Percentiles rank a stretch among this genome's conserved stretches.
Conservation (phyloP, 139 green algal species). For the Micromonas commoda region DNA sequence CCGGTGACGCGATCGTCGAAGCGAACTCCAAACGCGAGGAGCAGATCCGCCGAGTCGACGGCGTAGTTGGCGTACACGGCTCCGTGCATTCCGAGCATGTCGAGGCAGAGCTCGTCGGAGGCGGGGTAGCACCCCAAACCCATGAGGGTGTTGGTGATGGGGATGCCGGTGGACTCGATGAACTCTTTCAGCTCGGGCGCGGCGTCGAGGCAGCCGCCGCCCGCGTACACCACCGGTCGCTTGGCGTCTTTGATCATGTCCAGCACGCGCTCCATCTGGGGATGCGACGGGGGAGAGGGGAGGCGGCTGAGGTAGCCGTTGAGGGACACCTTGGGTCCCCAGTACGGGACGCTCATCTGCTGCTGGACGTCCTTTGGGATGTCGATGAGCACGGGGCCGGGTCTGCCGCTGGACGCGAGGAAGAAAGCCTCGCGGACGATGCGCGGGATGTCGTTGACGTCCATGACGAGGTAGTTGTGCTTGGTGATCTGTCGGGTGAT, state of each 20-base stretch:
- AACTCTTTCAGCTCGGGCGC: slow-evolving; percentile 77
- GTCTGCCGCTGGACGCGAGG: slow-evolving; percentile 81
- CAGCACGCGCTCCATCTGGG: slow-evolving; percentile 32
- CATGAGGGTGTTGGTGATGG: slow-evolving; percentile 91
- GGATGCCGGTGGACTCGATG: slow-evolving; percentile 66
- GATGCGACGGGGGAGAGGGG: slow-evolving; percentile 34
- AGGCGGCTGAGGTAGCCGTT: slow-evolving; percentile 84
- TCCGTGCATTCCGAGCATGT: slow-evolving; percentile 99
- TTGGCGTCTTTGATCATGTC: slow-evolving; percentile 46
- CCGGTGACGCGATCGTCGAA: slow-evolving; percentile 99
- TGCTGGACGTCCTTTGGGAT: slow-evolving; percentile 99
- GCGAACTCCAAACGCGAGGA: slow-evolving; percentile 92
- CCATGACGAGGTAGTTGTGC: slow-evolving; percentile 99
- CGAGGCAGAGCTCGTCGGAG: slow-evolving; percentile 15
- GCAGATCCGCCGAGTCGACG: slow-evolving; percentile 84
- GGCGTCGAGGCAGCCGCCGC: slow-evolving; percentile 81
- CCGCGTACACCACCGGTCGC: slow-evolving; percentile 71
- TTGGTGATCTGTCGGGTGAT: slow-evolving; percentile 98
- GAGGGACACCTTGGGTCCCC: slow-evolving; percentile 73
- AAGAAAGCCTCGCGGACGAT: slow-evolving; percentile 96
- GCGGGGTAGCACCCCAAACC: slow-evolving; percentile 75
- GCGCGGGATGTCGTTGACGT: slow-evolving; percentile 90
- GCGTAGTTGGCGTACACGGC: slow-evolving; percentile 95
- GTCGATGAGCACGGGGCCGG: slow-evolving; percentile 92
- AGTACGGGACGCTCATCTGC: slow-evolving; percentile 84